These are phyloP conservation scores for Chenopodium berlandieri DNA, from an alignment of 148 eudicot species.

Conservation along the genomic window DNA sequence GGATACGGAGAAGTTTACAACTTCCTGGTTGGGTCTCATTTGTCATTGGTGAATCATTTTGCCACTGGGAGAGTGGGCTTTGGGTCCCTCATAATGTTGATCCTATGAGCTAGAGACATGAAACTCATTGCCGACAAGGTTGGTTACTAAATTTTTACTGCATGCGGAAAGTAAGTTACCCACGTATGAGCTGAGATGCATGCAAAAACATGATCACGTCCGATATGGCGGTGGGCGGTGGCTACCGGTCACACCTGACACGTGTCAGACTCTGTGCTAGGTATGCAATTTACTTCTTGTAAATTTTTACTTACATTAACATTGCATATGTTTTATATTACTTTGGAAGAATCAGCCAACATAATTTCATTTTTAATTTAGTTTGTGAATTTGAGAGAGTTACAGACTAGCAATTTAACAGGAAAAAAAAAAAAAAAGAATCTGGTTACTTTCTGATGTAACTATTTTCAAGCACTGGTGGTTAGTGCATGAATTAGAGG, in stretches of 20 bases:
- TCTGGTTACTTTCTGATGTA: background rate
- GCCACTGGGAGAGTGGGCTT: slow-evolving; percentile 23
- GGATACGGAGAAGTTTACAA: slow-evolving; percentile 54
- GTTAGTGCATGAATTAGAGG: background rate
- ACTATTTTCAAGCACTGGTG: background rate
- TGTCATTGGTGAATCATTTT: slow-evolving; percentile 27
- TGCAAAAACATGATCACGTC: slow-evolving; percentile 18
- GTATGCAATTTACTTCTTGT: background rate
- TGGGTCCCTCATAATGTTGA: slow-evolving; percentile 38
- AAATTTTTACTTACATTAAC: too few species aligned
- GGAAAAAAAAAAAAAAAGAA: background rate
- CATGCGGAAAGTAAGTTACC: background rate
- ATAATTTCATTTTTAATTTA: too few species aligned
- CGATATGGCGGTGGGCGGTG: background rate
- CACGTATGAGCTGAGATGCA: slow-evolving; percentile 9
- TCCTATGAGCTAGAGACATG: slow-evolving; percentile 13
- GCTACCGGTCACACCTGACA: background rate
- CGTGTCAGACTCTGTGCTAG: background rate
- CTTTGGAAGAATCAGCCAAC: background rate
- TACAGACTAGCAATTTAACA: too few species aligned
- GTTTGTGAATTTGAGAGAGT: too few species aligned
- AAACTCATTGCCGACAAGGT: background rate
- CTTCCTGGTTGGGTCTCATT: slow-evolving; percentile 27
- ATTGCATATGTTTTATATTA: background rate
- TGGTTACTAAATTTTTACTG: slow-evolving; percentile 2